Evolutionary conservation across 352 stramenopile species (phyloP), one percentile per base, ranked within the genome.

Genomic region (Thalassiosira mediterranea): DNA sequence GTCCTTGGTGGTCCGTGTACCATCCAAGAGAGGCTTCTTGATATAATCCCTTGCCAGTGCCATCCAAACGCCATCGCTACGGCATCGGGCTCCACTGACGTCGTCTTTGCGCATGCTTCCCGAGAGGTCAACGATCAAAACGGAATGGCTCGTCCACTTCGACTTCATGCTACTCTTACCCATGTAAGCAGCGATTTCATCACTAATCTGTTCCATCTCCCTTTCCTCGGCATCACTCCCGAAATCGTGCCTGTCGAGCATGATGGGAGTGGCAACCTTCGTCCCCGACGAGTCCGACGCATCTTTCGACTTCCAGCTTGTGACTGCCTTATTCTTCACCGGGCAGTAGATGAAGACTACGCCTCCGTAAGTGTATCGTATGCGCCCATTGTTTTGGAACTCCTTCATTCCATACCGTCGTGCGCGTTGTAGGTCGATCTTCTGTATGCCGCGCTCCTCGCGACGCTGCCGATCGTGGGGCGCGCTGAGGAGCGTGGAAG

Each of bases 41-140:
- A 86, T 67, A 49, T 79, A 85, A 44, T 82, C 76, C 37, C 66
- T 51, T 13, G 78, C 78, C 13, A 86, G 31, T 7, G 57, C 42
- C 72, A 77, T 73, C 63, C 74, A 86, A 11, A 86, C 78, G 19
- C 48, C 78, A 76, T 86, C 78, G 4, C 61, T 73, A n/a, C 78
- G 72, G 51, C 78, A 86, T 0, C 72, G 53, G 13, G 65, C 73
- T 37, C 78, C 78, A 78, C 79, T 78, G 0, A 86, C 67, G 73
- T 86, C 73, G 59, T 86, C 78, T 13, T 42, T 54, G 44, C 66
- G 25, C 78, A 86, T 86, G 19, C 58, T 76, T 15, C 78, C 78
- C 32, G 25, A 64, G 72, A 86, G 83, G 49, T 86, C 78, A 38
- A 86, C 59, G 15, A 86, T 57, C 28, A 83, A 25, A 1, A 86